Evolutionary conservation across 352 stramenopile species (phyloP).

Genomic region (Phytopythium litorale): DNA sequence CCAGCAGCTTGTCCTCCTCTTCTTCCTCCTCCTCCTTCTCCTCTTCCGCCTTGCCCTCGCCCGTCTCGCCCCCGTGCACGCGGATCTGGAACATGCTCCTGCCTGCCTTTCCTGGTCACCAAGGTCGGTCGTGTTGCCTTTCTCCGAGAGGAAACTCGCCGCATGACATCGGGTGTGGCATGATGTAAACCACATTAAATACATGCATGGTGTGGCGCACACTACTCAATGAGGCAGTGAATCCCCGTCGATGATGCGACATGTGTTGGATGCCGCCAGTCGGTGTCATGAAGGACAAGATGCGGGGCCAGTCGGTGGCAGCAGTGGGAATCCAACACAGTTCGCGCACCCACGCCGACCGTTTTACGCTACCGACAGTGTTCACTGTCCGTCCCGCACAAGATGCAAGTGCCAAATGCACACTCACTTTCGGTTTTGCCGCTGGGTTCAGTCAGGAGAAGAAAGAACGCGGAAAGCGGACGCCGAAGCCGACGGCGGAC

Average conservation of each 20-base stretch:
- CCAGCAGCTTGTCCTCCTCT: slow-evolving; percentile 26
- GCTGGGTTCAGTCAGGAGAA: background rate
- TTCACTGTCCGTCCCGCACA: background rate
- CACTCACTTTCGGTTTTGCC: background rate
- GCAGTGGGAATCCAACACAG: background rate
- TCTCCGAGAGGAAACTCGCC: background rate
- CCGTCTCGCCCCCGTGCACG: slow-evolving; percentile 37
- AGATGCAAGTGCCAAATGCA: too few relatives aligned
- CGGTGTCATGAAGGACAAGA: background rate
- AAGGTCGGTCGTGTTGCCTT: background rate
- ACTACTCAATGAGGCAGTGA: too few relatives aligned
- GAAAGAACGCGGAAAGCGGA: background rate
- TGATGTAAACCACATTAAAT: too few relatives aligned
- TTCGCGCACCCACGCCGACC: background rate
- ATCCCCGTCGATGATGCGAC: too few relatives aligned
- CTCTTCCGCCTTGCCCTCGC: slow-evolving; percentile 3
- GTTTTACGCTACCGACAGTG: too few relatives aligned
- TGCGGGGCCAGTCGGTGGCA: background rate
- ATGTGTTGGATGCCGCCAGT: too few relatives aligned
- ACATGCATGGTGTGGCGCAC: too few relatives aligned
- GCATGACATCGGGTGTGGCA: background rate
- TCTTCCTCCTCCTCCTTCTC: slow-evolving; percentile 35
- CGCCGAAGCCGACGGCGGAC: background rate
- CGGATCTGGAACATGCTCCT: slow-evolving; percentile 81
- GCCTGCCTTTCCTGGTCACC: too few relatives aligned